A percentile compares a stretch with the other conserved stretches of the same genome.
Evolutionary conservation across 1,284 basidiomycete genomes (phyloP).

Genomic region (Veloboletus limbatus): DNA sequence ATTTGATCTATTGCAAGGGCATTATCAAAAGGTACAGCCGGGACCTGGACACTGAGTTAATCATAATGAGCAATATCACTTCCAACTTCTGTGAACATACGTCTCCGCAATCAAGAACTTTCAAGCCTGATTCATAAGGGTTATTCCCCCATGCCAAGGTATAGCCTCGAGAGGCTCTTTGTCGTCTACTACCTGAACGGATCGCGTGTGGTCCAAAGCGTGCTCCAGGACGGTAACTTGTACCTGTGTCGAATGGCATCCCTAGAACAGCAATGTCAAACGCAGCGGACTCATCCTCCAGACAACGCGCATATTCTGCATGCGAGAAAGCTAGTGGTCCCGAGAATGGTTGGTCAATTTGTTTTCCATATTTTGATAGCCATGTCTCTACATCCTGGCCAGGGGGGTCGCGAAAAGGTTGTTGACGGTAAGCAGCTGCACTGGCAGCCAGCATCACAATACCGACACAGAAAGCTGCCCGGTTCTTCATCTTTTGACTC

Average conservation of each 20-base stretch:
- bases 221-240: constrained; percentile 70
- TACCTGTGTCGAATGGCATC: constrained; percentile 78
- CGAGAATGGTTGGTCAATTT: constrained; percentile 66
- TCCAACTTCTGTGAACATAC: constrained; percentile 35
- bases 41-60: constrained; percentile 48
- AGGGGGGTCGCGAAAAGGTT: constrained; percentile 9
- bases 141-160: constrained; percentile 67
- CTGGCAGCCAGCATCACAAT: constrained; percentile 2
- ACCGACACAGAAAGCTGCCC: neutral
- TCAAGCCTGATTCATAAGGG: constrained; percentile 57
- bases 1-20: constrained; percentile 75
- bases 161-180: constrained; percentile 54
- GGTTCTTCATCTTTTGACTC: constrained; percentile 13
- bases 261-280: constrained; percentile 79
- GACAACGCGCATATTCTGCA: constrained; percentile 64
- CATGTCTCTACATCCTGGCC: constrained; percentile 39
- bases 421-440: constrained; percentile 8
- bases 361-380: constrained; percentile 68
- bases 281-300: constrained; percentile 51
- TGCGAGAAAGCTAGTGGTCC: constrained; percentile 76
- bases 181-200: constrained; percentile 70
- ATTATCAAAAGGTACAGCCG: constrained; percentile 71
- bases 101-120: constrained; percentile 80
- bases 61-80: neutral
- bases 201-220: constrained; percentile 82